Base-by-base conservation (phyloP, 169 alveolate species). In the Babesia bigemina region DNA sequence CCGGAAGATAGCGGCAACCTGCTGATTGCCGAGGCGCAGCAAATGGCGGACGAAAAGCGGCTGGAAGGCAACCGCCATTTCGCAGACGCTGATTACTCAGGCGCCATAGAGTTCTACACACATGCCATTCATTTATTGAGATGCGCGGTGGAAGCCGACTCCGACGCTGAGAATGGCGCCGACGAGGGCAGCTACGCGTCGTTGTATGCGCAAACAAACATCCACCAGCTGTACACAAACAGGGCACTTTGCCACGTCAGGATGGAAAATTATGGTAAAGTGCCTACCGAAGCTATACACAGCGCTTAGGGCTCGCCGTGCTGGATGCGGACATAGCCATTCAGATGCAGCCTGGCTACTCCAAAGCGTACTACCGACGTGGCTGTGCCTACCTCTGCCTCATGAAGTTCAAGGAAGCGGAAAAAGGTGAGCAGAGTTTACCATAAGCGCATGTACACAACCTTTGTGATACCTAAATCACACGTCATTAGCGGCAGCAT, bases 311-410 rank as follows among this genome's bases (percentile, higher is more conserved):
- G 24, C 92, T 96, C 16, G 98, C 99, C 16, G 92, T 97, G 13
- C 86, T 88, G 74, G 99, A 98, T 83, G 98, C 99, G 8, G 96
- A 96, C 53, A 94, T 86, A 44, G 98, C 99, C 47, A 91, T 97
- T 39, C 90, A 93, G 71, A 84, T 91, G 63, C 97, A 96, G 79
- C 98, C 99, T 26, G 86, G 79, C 55, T 97, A 88, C 87, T 84
- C 95, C 17, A 98, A 98, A 86, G 99, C 99, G 28, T 96, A 96
- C 88, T 97, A 97, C 79, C 89, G 99, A 79, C 92, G 99, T 59
- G 99, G 99, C 21, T 92, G 97, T 50, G 99, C 99, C 13, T 93
- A 92, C 83, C 88, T 93, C 71, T 92, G 95, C 60, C 92, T 98
- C 47, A 86, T 92, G 22, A 94, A 95, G 85, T 95, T 93, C 71